These are phyloP conservation scores for Penicillium sp. DNA, from an alignment of 2,329 filamentous ascomycete genomes.

Conservation along the genomic window DNA sequence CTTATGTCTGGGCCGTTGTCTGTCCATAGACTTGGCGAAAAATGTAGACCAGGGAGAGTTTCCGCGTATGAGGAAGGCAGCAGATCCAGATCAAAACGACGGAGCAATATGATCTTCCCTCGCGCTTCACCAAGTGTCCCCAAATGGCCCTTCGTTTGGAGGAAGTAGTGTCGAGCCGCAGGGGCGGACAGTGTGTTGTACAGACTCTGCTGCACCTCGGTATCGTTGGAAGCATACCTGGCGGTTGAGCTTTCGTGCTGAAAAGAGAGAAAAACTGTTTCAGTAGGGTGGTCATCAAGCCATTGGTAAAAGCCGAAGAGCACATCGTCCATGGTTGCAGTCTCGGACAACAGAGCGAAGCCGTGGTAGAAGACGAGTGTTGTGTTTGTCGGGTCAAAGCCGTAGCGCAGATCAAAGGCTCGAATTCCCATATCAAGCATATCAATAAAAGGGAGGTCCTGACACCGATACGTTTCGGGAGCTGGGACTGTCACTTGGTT, in stretches of 20 bases:
- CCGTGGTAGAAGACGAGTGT: constrained; percentile 56
- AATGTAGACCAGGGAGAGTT: constrained; percentile 52
- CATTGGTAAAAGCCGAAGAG: constrained; percentile 55
- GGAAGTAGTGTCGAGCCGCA: constrained; percentile 46
- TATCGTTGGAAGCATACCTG: constrained; percentile 34
- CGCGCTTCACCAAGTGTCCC: constrained; percentile 42
- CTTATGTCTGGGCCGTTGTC: constrained; percentile 48
- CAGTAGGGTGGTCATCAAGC: constrained; percentile 52
- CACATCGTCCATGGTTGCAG: constrained; percentile 50
- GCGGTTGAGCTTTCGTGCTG: constrained; percentile 49
- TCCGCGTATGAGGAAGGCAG: constrained; percentile 40
- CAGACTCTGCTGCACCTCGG: constrained; percentile 43
- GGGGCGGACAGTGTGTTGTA: constrained; percentile 44
- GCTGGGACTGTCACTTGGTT: constrained; percentile 35
- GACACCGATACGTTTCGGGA: constrained; percentile 48
- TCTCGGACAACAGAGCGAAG: constrained; percentile 50
- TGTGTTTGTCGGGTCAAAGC: constrained; percentile 51
- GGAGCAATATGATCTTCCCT: constrained; percentile 48
- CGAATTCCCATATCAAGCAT: constrained; percentile 54
- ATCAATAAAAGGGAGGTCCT: constrained; percentile 41
- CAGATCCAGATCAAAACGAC: constrained; percentile 51
- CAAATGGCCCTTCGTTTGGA: constrained; percentile 41
- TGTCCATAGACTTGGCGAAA: constrained; percentile 50
- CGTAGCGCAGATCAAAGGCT: constrained; percentile 57
- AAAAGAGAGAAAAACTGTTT: constrained; percentile 53